Evolutionary conservation across 225 moss, liverwort and hornwort genomes (phyloP).

Genomic region (Lunularia cruciata): DNA sequence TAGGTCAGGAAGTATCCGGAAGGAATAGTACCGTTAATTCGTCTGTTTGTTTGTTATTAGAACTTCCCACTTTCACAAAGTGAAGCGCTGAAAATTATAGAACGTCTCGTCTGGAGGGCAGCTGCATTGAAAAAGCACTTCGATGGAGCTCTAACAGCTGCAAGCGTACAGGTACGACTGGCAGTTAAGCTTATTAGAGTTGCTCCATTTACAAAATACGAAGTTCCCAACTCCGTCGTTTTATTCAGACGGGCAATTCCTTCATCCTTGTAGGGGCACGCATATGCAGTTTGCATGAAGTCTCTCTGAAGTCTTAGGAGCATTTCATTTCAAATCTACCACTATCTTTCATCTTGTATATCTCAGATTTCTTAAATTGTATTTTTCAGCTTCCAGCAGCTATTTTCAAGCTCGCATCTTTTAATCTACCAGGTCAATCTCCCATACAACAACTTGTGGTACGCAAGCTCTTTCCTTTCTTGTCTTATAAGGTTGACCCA

Average conservation of each 20-base stretch:
- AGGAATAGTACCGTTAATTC: background rate
- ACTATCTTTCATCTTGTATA: no score
- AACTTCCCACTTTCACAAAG: conserved; percentile 71
- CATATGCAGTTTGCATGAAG: no score
- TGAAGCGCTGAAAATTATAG: conserved; percentile 81
- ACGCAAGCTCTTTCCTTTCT: conserved; percentile 12
- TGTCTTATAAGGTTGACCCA: no score
- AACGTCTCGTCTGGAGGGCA: conserved; percentile 92
- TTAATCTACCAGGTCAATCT: conserved; percentile 78
- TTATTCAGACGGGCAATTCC: no score
- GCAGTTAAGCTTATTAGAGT: no score
- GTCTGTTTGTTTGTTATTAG: conserved; percentile 30
- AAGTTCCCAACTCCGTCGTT: no score
- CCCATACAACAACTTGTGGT: conserved; percentile 89
- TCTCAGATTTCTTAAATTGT: no score
- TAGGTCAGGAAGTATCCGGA: no score
- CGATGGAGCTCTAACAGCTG: conserved; percentile 81
- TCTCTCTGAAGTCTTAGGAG: no score
- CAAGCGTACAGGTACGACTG: conserved; percentile 73
- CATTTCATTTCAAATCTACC: no score
- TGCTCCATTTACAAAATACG: no score
- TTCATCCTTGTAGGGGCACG: no score
- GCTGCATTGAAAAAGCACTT: conserved; percentile 77
- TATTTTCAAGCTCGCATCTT: conserved; percentile 93
- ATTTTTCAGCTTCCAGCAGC: conserved; percentile 88